A percentile compares a stretch with the other conserved stretches of the same genome.
Conservation (phyloP, 805 yeast species). For the Candida nonsorbophila region DNA sequence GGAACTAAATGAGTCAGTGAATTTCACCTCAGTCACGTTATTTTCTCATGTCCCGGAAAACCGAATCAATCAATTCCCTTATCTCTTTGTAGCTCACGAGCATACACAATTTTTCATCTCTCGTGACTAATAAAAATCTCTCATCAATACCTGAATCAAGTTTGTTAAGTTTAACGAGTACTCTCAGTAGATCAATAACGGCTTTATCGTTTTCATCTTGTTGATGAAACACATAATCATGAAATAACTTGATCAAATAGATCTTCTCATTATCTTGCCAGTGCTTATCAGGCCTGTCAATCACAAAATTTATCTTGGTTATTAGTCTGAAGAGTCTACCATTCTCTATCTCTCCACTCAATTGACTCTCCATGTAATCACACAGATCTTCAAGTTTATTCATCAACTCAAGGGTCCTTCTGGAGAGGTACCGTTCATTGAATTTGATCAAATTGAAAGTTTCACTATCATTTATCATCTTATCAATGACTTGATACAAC, state of each 20-base stretch:
- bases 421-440: constrained; percentile 17
- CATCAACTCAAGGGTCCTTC: constrained; percentile 27
- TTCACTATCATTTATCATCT: constrained; percentile 17
- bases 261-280: constrained; percentile 77
- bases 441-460: constrained; percentile 19
- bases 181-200: constrained; percentile 75
- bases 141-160: constrained; percentile 91
- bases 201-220: constrained; percentile 74
- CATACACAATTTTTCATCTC: constrained; percentile 81
- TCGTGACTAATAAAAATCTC: constrained; percentile 68
- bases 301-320: constrained; percentile 72
- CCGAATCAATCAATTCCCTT: constrained; percentile 61
- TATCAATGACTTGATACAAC: constrained; percentile 40
- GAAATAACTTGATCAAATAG: constrained; percentile 59
- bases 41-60: constrained; percentile 49
- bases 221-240: constrained; percentile 83
- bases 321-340: constrained; percentile 79
- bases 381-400: constrained; percentile 47
- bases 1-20: too few species aligned
- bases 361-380: constrained; percentile 56
- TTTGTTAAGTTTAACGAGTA: constrained; percentile 74
- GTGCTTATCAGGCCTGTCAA: constrained; percentile 52
- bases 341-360: constrained; percentile 78
- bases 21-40: constrained; percentile 2
- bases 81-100: constrained; percentile 83